Percentiles rank a stretch among this genome's conserved stretches.
phyloP scores from a whole-genome alignment of 164 flowering plant species.

The Akebia trifoliata region DNA sequence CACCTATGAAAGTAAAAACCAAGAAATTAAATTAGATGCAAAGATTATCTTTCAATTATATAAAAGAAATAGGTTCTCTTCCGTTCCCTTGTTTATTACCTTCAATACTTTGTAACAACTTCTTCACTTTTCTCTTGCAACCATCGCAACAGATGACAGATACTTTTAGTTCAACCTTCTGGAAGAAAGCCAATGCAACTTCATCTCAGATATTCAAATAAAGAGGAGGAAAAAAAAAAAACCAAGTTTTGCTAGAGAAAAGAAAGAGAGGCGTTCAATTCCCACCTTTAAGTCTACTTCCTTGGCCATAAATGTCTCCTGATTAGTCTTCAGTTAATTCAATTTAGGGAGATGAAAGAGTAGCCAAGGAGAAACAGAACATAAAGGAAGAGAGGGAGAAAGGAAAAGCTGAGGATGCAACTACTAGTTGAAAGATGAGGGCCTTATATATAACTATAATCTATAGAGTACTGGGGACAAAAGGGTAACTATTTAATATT shows the following conservation, averaged over 20 bases:
- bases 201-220: constrained; percentile 4
- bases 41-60: neutral
- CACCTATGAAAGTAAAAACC: constrained; percentile 33
- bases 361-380: too few species aligned
- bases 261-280: neutral
- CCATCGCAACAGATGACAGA: constrained; percentile 54
- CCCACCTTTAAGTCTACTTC: constrained; percentile 25
- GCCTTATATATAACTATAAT: neutral
- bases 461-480: neutral
- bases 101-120: constrained; percentile 38
- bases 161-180: constrained; percentile 56
- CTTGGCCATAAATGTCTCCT: constrained; percentile 19
- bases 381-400: neutral
- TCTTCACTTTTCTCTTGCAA: constrained; percentile 58
- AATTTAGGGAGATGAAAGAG: neutral
- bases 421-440: too few species aligned
- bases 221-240: neutral
- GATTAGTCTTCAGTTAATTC: neutral
- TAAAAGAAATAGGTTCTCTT: neutral
- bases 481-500: neutral
- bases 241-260: neutral
- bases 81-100: constrained; percentile 22
- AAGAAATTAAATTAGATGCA: neutral
- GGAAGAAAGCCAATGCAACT: constrained; percentile 19
- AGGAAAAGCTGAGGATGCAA: too few species aligned